Evolutionary conservation across 176 grass and related monocot genomes (phyloP).

Genomic region (Phoenix dactylifera): DNA sequence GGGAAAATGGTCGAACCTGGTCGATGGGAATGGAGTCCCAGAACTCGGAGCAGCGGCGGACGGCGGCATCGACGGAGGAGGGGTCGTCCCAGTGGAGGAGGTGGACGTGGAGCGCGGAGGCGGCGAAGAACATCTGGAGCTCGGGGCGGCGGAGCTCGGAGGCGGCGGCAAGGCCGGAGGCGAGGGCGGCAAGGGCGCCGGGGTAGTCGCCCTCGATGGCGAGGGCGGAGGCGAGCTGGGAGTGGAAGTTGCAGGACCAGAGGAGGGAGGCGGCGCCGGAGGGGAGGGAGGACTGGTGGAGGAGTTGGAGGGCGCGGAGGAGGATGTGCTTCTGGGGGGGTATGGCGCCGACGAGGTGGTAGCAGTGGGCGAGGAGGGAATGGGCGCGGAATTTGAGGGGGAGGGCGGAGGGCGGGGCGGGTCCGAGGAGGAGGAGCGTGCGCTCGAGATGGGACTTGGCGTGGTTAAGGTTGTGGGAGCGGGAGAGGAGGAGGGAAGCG

Average conservation of each 20-base stretch:
- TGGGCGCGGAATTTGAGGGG: constrained; percentile 70
- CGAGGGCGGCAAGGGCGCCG: constrained; percentile 49
- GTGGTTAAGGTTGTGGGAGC: constrained; percentile 38
- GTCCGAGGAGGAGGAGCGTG: constrained; percentile 57
- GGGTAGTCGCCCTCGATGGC: constrained; percentile 55
- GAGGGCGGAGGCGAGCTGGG: constrained; percentile 78
- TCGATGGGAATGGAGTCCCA: constrained; percentile 55
- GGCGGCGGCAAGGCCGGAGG: constrained; percentile 39
- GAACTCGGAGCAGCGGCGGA: constrained; percentile 27
- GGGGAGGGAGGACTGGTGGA: constrained; percentile 20
- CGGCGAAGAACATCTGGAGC: constrained; percentile 91
- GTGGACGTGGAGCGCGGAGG: constrained; percentile 61
- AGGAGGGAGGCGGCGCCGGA: constrained; percentile 26
- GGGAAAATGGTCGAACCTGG: constrained; percentile 30
- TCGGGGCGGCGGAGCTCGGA: constrained; percentile 48
- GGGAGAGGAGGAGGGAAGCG: constrained; percentile 43
- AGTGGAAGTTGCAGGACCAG: constrained; percentile 76
- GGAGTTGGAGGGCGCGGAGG: constrained; percentile 48
- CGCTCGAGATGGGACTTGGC: constrained; percentile 85
- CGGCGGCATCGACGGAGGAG: constrained; percentile 35
- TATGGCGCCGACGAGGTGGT: constrained; percentile 55
- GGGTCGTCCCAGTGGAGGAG: constrained; percentile 79
- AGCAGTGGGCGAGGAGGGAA: constrained; percentile 61
- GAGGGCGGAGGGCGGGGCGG: constrained; percentile 51
- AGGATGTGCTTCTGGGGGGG: constrained; percentile 61